phyloP scores from a whole-genome alignment of 495 filamentous ascomycete species.

The Penicillium taxi region DNA sequence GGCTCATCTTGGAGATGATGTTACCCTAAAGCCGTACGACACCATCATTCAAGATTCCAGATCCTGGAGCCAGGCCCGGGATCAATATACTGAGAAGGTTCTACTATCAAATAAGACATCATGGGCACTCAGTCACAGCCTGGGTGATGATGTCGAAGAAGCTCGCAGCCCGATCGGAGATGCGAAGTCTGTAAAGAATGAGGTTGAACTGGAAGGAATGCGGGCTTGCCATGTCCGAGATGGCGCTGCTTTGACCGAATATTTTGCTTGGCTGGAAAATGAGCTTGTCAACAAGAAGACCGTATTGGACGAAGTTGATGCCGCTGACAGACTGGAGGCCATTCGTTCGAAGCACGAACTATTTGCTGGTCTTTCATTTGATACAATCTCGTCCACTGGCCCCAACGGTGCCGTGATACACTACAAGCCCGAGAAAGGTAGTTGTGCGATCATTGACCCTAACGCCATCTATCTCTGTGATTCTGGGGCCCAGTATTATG shows the following conservation, averaged over 20 bases:
- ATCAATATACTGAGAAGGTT: constrained; percentile 55
- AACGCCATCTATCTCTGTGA: constrained; percentile 90
- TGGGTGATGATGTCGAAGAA: constrained; percentile 83
- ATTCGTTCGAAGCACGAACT: constrained; percentile 72
- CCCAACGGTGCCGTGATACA: constrained; percentile 95
- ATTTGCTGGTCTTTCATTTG: constrained; percentile 89
- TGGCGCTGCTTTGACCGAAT: constrained; percentile 84
- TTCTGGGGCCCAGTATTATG: constrained; percentile 88
- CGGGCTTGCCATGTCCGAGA: constrained; percentile 88
- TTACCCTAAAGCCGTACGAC: constrained; percentile 75
- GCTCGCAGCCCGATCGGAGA: constrained; percentile 82
- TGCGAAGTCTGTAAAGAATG: constrained; percentile 96
- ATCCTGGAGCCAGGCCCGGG: constrained; percentile 42
- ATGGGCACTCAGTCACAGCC: constrained; percentile 81
- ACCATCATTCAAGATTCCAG: constrained; percentile 72
- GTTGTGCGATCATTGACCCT: constrained; percentile 79
- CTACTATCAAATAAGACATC: constrained; percentile 83
- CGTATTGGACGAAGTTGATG: constrained; percentile 78
- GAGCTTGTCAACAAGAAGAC: constrained; percentile 67
- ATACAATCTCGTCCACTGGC: constrained; percentile 92
- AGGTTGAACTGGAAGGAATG: constrained; percentile 87
- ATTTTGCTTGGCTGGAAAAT: constrained; percentile 95
- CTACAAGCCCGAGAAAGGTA: constrained; percentile 83
- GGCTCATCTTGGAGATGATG: constrained; percentile 62
- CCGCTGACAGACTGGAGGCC: constrained; percentile 80